Percentiles rank a stretch among this genome's conserved stretches.
phyloP scores from a whole-genome alignment of 257 asterid genomes.

The Jasminum sambac region DNA sequence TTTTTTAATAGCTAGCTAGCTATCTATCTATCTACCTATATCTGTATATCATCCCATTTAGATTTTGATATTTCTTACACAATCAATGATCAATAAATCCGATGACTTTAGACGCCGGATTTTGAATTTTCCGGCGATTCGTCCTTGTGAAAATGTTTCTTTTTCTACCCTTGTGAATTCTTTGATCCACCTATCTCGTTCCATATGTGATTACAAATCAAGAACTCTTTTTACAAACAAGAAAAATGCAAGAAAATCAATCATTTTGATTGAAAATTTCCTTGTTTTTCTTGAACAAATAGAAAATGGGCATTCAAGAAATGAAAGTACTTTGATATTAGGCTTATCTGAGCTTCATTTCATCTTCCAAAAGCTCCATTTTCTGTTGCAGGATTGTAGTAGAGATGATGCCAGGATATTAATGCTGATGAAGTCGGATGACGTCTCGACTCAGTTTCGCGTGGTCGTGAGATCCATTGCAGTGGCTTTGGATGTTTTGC shows the following conservation, averaged over 20 bases:
- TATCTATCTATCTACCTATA: too few relatives aligned
- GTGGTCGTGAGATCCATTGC: conserved; percentile 45
- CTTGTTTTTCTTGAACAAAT: conserved; percentile 61
- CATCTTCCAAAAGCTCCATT: conserved; percentile 66
- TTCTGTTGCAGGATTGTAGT: conserved; percentile 65
- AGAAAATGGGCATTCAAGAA: conserved; percentile 18
- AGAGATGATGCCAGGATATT: conserved; percentile 58
- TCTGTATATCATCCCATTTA: not conserved
- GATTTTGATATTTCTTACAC: conserved; percentile 16
- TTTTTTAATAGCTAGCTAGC: not conserved
- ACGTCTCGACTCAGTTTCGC: conserved; percentile 50
- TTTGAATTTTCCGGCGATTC: conserved; percentile 75
- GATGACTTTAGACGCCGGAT: conserved; percentile 71
- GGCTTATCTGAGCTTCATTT: conserved; percentile 79
- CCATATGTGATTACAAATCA: conserved; percentile 50
- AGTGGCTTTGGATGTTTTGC: conserved; percentile 65
- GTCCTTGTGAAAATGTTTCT: conserved; percentile 63
- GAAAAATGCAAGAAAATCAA: conserved; percentile 43
- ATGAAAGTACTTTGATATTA: conserved; percentile 24
- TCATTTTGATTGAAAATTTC: conserved; percentile 52
- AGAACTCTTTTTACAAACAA: conserved; percentile 49
- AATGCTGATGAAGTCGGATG: conserved; percentile 56
- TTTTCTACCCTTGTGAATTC: conserved; percentile 46
- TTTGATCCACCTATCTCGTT: conserved; percentile 41
- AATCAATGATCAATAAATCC: conserved; percentile 56